Base-by-base conservation (phyloP, 129 eudicot species). In the Kitagawia praeruptora region DNA sequence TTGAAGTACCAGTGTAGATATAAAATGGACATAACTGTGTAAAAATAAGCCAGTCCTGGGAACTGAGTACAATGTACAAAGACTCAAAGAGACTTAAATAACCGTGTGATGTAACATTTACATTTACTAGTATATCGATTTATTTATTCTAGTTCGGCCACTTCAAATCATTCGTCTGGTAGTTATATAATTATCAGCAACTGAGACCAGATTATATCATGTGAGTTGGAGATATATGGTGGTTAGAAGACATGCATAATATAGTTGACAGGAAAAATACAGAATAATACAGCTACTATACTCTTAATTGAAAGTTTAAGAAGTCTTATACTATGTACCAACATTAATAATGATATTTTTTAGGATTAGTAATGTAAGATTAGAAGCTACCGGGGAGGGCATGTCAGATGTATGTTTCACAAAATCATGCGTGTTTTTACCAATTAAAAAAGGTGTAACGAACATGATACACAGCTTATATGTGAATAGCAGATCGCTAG, bases 211-310 rank as follows among this genome's bases (percentile, higher is more conserved):
- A 73, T 73, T 73, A 44, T 44, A 66, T 10, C n/a, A 41, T 13
- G n/a, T 73, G 54, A 0, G 8, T 73, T 4, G 18, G 76, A 73
- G 53, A 73, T 73, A 73, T n/a, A 16, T 71, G 46, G 47, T 71
- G 75, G 75, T 71, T 73, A 12, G 38, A 73, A n/a, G 77, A 73
- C 49, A 73, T 66, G 72, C 72, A 71, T n/a, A 14, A 12, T 9
- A 11, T n/a, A 21, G 14, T 21, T 44, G 53, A 73, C 48, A 44
- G 39, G 53, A 8, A 73, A 42, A 5, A n/a, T 23, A n/a, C 13
- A 73, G 47, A 73, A 73, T 18, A 12, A 41, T 19, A 41, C 34
- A 44, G 37, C 77, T 44, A 25, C 7, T 73, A 10, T 73, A 12
- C 34, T 21, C 16, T 44, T n/a, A 73, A 44, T 11, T 13, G 15